Conservation (phyloP, 78 protist species). For the Planoprotostelium fungivorum region DNA sequence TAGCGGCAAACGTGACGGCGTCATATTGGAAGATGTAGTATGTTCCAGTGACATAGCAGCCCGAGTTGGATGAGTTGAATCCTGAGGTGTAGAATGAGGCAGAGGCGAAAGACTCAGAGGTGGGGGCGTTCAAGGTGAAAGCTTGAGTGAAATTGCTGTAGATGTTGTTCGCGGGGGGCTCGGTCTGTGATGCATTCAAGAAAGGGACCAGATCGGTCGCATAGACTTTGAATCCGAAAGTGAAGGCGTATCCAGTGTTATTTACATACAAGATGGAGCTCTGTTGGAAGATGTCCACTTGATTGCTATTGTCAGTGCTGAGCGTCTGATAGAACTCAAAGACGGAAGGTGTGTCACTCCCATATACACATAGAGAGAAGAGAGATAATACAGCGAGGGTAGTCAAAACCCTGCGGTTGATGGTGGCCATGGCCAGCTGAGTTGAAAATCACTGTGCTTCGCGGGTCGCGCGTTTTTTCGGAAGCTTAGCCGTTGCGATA, state of each 20-base stretch:
- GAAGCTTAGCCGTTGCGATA: too few relatives aligned
- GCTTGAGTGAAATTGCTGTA: not conserved
- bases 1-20: not conserved
- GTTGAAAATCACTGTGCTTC: too few relatives aligned
- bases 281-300: not conserved
- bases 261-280: not conserved
- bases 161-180: not conserved
- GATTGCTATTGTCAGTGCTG: too few relatives aligned
- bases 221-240: not conserved
- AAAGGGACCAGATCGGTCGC: not conserved
- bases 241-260: not conserved
- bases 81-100: not conserved
- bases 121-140: not conserved
- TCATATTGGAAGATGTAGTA: not conserved
- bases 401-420: too few relatives aligned
- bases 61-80: not conserved
- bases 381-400: too few relatives aligned
- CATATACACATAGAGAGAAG: too few relatives aligned
- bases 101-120: not conserved
- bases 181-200: not conserved
- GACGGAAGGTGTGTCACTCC: not conserved
- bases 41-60: not conserved
- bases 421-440: too few relatives aligned
- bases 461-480: too few relatives aligned
- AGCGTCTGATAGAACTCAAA: not conserved